Evolutionary conservation across 257 asterid genomes (phyloP).

Genomic region (Nicotiana tabacum): DNA sequence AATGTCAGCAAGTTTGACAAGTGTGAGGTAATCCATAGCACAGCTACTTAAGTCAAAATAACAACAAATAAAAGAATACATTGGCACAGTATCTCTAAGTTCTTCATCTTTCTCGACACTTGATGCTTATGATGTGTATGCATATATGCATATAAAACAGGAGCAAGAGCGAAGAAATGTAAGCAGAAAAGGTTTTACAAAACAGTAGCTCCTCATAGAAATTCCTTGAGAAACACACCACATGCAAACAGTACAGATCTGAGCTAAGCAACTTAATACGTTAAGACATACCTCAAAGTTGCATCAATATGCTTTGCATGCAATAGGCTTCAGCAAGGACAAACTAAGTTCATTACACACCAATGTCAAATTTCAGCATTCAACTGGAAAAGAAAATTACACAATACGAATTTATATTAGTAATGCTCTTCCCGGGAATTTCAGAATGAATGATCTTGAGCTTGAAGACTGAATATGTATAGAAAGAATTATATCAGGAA

Average conservation of each 20-base stretch:
- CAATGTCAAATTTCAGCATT: not conserved
- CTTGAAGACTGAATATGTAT: too few species aligned
- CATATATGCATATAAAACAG: not conserved
- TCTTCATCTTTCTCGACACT: not conserved
- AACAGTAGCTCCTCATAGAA: not conserved
- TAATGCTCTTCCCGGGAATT: not conserved
- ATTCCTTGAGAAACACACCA: not conserved
- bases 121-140: not conserved
- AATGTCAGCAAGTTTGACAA: slow-evolving; percentile 7
- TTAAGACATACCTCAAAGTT: not conserved
- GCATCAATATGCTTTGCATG: not conserved
- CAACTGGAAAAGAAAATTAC: not conserved
- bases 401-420: not conserved
- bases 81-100: not conserved
- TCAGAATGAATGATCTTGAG: not conserved
- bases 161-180: not conserved
- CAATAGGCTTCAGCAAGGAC: not conserved
- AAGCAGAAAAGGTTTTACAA: not conserved
- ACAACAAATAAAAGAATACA: slow-evolving; percentile 22
- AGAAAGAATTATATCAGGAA: not conserved
- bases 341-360: not conserved
- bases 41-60: slow-evolving; percentile 10
- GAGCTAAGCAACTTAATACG: not conserved
- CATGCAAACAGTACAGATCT: not conserved
- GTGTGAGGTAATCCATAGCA: slow-evolving; percentile 22